phyloP scores from a whole-genome alignment of 352 stramenopile species.

The Globisporangium camurandrum region DNA sequence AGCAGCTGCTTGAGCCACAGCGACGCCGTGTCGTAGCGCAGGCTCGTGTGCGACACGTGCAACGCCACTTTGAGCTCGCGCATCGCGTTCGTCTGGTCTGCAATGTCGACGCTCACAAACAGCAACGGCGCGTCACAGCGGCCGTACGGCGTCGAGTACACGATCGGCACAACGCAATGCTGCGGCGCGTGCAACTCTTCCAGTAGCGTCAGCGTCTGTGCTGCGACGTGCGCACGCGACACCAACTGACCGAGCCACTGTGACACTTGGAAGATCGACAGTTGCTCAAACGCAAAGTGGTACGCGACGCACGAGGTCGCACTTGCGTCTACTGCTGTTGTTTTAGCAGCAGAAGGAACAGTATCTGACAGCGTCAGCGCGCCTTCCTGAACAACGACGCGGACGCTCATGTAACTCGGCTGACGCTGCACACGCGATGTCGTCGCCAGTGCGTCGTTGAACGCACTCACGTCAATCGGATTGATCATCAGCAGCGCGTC shows the following conservation, averaged over 20 bases:
- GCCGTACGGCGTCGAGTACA: conserved; percentile 79
- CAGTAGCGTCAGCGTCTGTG: conserved; percentile 65
- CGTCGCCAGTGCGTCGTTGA: conserved; percentile 63
- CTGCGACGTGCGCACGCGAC: conserved; percentile 64
- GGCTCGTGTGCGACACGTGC: conserved; percentile 77
- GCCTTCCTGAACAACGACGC: conserved; percentile 52
- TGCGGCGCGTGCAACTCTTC: conserved; percentile 51
- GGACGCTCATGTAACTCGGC: conserved; percentile 73
- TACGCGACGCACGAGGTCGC: conserved; percentile 29
- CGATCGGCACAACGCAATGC: conserved; percentile 43
- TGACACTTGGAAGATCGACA: conserved; percentile 81
- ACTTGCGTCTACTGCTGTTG: conserved; percentile 2
- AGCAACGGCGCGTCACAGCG: conserved; percentile 64
- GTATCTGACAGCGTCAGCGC: conserved; percentile 52
- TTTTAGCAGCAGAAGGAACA: conserved; percentile 11
- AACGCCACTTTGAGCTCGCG: conserved; percentile 83
- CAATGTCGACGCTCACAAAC: conserved; percentile 74
- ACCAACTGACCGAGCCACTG: conserved; percentile 81
- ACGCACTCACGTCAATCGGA: conserved; percentile 75
- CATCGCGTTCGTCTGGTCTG: conserved; percentile 83
- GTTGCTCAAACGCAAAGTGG: conserved; percentile 67
- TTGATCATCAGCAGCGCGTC: conserved; percentile 84
- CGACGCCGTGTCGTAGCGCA: conserved; percentile 74
- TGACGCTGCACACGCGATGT: conserved; percentile 46
- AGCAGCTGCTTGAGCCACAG: conserved; percentile 78